Evolutionary conservation across 129 eudicot genomes (phyloP).

Genomic region (Chrysanthemum seticuspe): DNA sequence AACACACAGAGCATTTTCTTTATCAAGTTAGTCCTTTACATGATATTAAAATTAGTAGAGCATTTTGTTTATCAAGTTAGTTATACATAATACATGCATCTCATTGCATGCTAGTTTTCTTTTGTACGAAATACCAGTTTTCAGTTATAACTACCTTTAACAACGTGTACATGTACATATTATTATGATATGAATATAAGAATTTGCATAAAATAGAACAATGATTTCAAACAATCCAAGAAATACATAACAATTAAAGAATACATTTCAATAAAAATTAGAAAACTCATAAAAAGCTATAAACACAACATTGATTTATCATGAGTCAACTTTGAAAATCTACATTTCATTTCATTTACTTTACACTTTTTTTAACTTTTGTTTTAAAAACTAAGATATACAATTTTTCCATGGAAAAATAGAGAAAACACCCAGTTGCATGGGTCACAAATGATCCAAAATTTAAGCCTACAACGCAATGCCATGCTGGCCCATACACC

Average conservation of each 20-base stretch:
- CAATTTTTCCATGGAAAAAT: constrained; percentile 79
- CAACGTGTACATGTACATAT: too few species aligned
- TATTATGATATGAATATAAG: too few species aligned
- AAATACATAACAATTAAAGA: not conserved
- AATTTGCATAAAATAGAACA: not conserved
- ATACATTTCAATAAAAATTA: not conserved
- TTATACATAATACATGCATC: too few species aligned
- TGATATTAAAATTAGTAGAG: too few species aligned
- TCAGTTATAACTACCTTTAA: too few species aligned
- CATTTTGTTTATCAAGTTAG: too few species aligned
- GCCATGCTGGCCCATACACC: constrained; percentile 96
- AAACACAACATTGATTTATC: constrained; percentile 8
- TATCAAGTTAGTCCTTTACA: too few species aligned
- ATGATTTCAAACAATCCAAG: too few species aligned
- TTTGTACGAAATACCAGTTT: too few species aligned
- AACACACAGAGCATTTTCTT: too few species aligned
- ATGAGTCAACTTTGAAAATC: not conserved
- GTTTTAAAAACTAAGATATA: constrained; percentile 76
- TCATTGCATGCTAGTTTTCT: too few species aligned
- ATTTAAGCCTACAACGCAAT: constrained; percentile 89
- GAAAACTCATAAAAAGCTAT: not conserved
- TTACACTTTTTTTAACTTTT: constrained; percentile 51
- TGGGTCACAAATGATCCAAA: constrained; percentile 94
- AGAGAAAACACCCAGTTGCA: constrained; percentile 81
- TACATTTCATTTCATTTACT: constrained; percentile 14